Evolutionary conservation across 768 basidiomycete species (phyloP).

Genomic region (Leccinum aurantiacum): DNA sequence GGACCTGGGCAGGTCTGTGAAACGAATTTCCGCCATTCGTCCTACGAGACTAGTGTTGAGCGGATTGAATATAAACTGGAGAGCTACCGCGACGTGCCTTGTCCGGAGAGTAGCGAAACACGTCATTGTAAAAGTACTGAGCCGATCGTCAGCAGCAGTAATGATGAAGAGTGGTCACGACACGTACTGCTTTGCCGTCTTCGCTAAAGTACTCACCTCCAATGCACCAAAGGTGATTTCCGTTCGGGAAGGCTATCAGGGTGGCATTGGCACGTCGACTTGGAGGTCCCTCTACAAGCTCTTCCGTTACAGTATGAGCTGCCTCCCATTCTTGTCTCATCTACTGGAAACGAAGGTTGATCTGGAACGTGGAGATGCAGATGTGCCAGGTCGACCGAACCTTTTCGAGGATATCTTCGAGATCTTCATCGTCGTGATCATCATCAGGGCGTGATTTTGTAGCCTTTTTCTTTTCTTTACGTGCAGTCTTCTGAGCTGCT

Average conservation of each 20-base stretch:
- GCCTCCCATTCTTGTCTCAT: constrained; percentile 83
- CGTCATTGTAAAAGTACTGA: constrained; percentile 85
- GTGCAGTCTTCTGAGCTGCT: constrained; percentile 63
- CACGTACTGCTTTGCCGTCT: constrained; percentile 71
- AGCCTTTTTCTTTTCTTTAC: constrained; percentile 66
- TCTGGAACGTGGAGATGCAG: neutral
- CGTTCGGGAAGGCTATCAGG: constrained; percentile 74
- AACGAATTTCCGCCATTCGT: constrained; percentile 88
- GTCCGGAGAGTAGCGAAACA: constrained; percentile 83
- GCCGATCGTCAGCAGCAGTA: neutral
- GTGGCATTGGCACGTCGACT: constrained; percentile 83
- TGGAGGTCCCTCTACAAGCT: constrained; percentile 79
- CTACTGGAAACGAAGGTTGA: constrained; percentile 43
- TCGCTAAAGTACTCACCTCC: constrained; percentile 89
- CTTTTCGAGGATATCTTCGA: constrained; percentile 82
- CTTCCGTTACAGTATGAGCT: constrained; percentile 81
- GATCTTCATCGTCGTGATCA: constrained; percentile 71
- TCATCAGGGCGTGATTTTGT: constrained; percentile 40
- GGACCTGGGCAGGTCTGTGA: constrained; percentile 86
- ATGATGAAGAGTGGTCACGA: accelerated
- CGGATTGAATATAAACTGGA: neutral
- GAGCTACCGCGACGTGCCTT: constrained; percentile 44
- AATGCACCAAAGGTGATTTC: constrained; percentile 80
- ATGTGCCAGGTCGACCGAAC: constrained; percentile 35
- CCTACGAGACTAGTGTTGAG: constrained; percentile 35